Conservation (phyloP, 305 asterid genomes). For the Solanum hybrid region DNA sequence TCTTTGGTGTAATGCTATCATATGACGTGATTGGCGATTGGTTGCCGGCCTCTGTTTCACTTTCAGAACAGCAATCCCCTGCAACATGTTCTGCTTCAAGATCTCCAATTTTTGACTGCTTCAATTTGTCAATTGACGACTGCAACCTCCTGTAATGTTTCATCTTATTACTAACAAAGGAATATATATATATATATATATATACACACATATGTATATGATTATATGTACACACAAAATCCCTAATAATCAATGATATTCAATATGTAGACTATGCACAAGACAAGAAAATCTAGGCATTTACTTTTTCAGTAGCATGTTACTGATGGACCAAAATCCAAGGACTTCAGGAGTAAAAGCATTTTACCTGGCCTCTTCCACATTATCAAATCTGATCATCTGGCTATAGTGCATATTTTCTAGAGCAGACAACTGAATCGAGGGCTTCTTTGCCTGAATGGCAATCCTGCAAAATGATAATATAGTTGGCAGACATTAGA, state of each 20-base stretch:
- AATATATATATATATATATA: neutral
- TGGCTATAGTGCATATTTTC: slow-evolving; percentile 92
- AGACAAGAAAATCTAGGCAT: neutral
- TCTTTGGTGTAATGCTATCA: slow-evolving; percentile 37
- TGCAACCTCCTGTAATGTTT: slow-evolving; percentile 52
- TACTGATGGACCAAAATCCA: slow-evolving; percentile 1
- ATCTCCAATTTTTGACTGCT: slow-evolving; percentile 37
- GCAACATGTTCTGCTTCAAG: slow-evolving; percentile 27
- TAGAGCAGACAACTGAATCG: slow-evolving; percentile 74
- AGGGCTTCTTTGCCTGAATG: slow-evolving; percentile 43
- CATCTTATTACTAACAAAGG: slow-evolving; percentile 5
- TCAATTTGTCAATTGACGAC: slow-evolving; percentile 49
- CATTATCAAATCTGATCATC: slow-evolving; percentile 90
- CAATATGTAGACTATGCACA: neutral
- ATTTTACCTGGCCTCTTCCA: slow-evolving; percentile 75
- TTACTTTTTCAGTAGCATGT: neutral
- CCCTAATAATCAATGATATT: neutral
- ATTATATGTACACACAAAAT: neutral
- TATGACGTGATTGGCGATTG: slow-evolving; percentile 43
- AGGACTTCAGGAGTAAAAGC: slow-evolving; percentile 1
- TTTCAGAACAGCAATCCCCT: slow-evolving; percentile 71
- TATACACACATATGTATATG: neutral
- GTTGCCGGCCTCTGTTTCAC: slow-evolving; percentile 53
- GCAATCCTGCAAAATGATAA: slow-evolving; percentile 51
- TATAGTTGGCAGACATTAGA: neutral